Base-by-base conservation (phyloP, 306 rosid species). In the Fragaria vesca region DNA sequence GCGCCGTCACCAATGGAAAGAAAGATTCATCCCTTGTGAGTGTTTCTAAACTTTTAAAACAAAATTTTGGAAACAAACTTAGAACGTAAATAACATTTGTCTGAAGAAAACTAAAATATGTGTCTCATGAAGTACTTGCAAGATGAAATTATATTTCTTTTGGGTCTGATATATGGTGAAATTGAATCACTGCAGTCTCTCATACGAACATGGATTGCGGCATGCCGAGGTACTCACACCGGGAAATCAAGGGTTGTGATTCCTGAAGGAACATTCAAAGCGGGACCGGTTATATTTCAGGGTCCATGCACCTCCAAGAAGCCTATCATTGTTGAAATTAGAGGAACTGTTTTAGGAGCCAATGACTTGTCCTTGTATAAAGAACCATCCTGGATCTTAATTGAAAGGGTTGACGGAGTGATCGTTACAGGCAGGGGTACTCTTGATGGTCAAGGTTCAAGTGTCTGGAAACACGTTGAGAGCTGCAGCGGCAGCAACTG, bases 361-460 rank as follows among this genome's bases (percentile, higher is more conserved):
- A 61, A 80, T 0, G 97, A 95, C 76, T 12, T 86, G 9, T 82
- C 85, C 60, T 73, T 82, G 42, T 78, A 78, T 15, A 78, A 54
- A 0, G 88, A 82, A 42, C 61, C 82, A 46, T 65, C 12, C 2
- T 95, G 98, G 98, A 73, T 95, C 80, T 36, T 72, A 8, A 89
- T 95, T 62, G 81, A 92, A 79, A 11, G 62, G 7, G 51, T 87
- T 47, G 8, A 72, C 51, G 93, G 95, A 32, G 15, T 95, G 50
- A 78, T 87, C 20, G 26, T 95, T 24, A 38, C 86, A 30, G 98
- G 97, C n/a, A 76, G 81, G 0, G 97, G 98, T 38, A 80, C 77
- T 17, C 85, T 95, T 24, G 86, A 95, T 80, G 98, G 93, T 2
- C 97, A 85, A 78, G 98, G 97, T 32, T 47, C 62, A 45, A 0